Evolutionary conservation across 2,329 filamentous ascomycete species (phyloP), one percentile per base, ranked within the genome.

Genomic region (Parascedosporium putredinis): DNA sequence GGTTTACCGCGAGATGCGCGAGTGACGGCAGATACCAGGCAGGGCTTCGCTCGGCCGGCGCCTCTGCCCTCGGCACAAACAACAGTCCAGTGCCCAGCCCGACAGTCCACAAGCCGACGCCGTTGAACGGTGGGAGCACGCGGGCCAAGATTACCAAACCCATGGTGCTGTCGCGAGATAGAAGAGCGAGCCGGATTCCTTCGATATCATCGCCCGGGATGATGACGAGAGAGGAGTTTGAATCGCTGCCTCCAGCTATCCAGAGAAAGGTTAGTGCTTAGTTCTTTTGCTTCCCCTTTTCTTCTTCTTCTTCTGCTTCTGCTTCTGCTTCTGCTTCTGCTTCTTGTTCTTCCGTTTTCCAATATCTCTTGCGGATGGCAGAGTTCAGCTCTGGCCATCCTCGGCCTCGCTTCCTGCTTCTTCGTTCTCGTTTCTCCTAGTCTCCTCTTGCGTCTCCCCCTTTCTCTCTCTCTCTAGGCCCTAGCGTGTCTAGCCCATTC

Each of bases 241-340:
- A 77, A 55, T 68, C 70, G 36, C 64, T 79, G 9, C 76, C 76
- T 18, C 72, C 72, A 22, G 74, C 74, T 14, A 68, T 80, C 49
- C 69, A 74, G 58, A 69, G 76, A 62, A 80, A 80, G 67, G 76
- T 80, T 64, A 69, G 75, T 20, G 22, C 12, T 67, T 33, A 33
- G 46, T 29, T 50, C 47, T 48, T 47, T 52, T 38, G 6, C 40
- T 46, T 51, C 53, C 51, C 43, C 45, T 27, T 57, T 51, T 50
- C 34, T 45, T 56, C 34, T n/a, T 36, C 18, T 14, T 36, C 20
- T 24, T 29, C 14, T 33, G n/a, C n/a, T n/a, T n/a, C n/a, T n/a
- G n/a, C n/a, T n/a, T n/a, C n/a, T n/a, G n/a, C n/a, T n/a, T n/a
- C n/a, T n/a, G n/a, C n/a, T n/a, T n/a, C n/a, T n/a, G n/a, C n/a